Percentiles rank a stretch among this genome's conserved stretches.
These are phyloP conservation scores for Macrolepiota dolichaula DNA, from an alignment of 768 basidiomycete species.

Conservation along the genomic window DNA sequence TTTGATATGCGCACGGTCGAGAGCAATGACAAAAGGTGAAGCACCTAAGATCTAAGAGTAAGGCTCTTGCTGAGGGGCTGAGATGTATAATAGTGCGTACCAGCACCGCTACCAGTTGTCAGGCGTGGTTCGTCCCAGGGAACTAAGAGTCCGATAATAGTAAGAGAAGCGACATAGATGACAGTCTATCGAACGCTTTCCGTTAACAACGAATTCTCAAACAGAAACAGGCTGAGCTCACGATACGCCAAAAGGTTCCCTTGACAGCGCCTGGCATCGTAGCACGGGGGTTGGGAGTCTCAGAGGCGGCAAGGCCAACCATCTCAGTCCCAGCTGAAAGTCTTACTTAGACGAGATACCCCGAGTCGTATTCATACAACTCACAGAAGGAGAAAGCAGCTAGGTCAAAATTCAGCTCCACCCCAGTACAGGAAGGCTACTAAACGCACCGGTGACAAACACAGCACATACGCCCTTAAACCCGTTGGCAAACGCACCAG, in stretches of 20 bases:
- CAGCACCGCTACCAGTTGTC: slow-evolving; percentile 33
- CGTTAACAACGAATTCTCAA: not conserved
- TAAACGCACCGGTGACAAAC: slow-evolving; percentile 34
- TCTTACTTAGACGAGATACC: not conserved
- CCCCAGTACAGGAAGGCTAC: not conserved
- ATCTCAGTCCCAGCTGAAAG: slow-evolving; percentile 41
- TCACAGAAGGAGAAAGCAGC: slow-evolving; percentile 38
- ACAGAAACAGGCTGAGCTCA: slow-evolving; percentile 16
- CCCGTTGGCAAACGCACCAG: slow-evolving; percentile 41
- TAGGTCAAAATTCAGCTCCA: not conserved
- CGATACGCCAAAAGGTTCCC: slow-evolving; percentile 47
- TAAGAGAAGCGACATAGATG: slow-evolving; percentile 41
- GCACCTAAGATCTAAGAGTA: slow-evolving; percentile 19
- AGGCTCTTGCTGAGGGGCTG: too few relatives aligned
- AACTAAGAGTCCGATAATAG: slow-evolving; percentile 39
- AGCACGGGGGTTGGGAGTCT: slow-evolving; percentile 42
- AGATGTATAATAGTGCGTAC: not conserved
- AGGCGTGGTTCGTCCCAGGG: slow-evolving; percentile 34
- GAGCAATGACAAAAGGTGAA: slow-evolving; percentile 44
- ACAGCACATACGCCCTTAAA: slow-evolving; percentile 45
- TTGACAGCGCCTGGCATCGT: slow-evolving; percentile 44
- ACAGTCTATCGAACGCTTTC: slow-evolving; percentile 26
- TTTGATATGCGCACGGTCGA: slow-evolving; percentile 35
- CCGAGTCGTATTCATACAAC: not conserved
- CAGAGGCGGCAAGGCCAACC: slow-evolving; percentile 42